Evolutionary conservation across 257 asterid genomes (phyloP).

Genomic region (Solanum tarijense): DNA sequence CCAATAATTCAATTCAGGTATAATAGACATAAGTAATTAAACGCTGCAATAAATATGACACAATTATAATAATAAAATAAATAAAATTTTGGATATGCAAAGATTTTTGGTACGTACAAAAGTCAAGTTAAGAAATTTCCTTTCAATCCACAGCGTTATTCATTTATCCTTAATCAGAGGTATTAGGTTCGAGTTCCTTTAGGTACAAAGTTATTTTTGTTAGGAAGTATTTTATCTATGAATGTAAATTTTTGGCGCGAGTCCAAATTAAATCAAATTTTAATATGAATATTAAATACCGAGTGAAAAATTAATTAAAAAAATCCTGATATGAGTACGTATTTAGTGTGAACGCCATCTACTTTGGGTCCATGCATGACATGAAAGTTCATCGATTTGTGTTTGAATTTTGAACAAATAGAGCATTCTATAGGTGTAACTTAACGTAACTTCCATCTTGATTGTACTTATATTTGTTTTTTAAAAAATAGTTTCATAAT

Average conservation of each 20-base stretch:
- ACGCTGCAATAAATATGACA: background rate
- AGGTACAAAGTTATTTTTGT: accelerated
- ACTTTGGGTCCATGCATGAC: background rate
- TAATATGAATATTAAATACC: no score
- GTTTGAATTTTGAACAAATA: background rate
- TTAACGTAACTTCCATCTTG: background rate
- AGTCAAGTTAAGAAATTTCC: background rate
- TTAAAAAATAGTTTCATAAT: background rate
- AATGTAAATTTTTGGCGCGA: accelerated
- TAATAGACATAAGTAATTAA: background rate
- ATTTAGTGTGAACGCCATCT: background rate
- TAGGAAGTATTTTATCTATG: accelerated
- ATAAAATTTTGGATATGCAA: background rate
- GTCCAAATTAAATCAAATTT: accelerated
- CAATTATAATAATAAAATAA: background rate
- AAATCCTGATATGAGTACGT: background rate
- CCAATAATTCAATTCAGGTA: background rate
- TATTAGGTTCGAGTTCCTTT: no score
- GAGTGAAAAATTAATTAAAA: background rate
- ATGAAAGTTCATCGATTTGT: background rate
- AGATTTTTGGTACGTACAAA: background rate
- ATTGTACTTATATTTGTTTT: background rate
- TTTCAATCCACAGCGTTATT: no score
- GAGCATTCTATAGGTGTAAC: background rate
- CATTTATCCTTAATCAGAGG: no score